These are phyloP conservation scores for Hypholoma sublateritium DNA, from an alignment of 768 basidiomycete species.

Conservation along the genomic window DNA sequence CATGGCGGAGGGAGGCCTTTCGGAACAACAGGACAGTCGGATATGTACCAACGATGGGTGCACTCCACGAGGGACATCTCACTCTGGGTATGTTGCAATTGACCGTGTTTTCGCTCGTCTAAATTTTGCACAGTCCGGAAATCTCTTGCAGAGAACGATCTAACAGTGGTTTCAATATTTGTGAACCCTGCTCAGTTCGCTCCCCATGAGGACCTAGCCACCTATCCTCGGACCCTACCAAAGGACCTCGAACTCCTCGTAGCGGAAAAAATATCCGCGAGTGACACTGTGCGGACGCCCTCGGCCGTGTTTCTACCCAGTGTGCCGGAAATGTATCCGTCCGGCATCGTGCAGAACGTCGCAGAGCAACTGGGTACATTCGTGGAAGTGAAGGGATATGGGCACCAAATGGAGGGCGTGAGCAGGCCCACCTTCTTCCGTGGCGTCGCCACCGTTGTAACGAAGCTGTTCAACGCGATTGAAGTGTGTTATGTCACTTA, in stretches of 20 bases:
- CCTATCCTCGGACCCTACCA: conserved; percentile 87
- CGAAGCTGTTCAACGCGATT: conserved; percentile 91
- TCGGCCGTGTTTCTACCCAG: conserved; percentile 80
- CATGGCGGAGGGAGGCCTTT: conserved; percentile 73
- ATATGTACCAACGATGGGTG: conserved; percentile 98
- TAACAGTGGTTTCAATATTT: conserved; percentile 93
- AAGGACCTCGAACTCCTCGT: conserved; percentile 67
- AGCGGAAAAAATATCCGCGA: conserved; percentile 22
- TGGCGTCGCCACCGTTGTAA: conserved; percentile 93
- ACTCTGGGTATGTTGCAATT: conserved; percentile 66
- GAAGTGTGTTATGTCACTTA: conserved; percentile 53
- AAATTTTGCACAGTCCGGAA: conserved; percentile 55
- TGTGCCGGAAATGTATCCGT: conserved; percentile 88
- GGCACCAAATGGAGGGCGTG: conserved; percentile 90
- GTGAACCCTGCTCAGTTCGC: conserved; percentile 99
- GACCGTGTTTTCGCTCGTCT: background rate
- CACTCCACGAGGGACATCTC: conserved; percentile 91
- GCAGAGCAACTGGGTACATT: conserved; percentile 82
- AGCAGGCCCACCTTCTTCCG: conserved; percentile 91
- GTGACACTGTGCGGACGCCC: conserved; percentile 31
- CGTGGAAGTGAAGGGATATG: conserved; percentile 88
- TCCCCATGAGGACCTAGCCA: conserved; percentile 87
- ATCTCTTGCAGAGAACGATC: conserved; percentile 76
- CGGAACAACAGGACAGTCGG: conserved; percentile 70
- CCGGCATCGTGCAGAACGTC: conserved; percentile 80